Percentiles rank a stretch among this genome's conserved stretches.
These are phyloP conservation scores for Coemansia sp. DNA, from an alignment of 192 early-diverging fungal genomes.

Conservation along the genomic window DNA sequence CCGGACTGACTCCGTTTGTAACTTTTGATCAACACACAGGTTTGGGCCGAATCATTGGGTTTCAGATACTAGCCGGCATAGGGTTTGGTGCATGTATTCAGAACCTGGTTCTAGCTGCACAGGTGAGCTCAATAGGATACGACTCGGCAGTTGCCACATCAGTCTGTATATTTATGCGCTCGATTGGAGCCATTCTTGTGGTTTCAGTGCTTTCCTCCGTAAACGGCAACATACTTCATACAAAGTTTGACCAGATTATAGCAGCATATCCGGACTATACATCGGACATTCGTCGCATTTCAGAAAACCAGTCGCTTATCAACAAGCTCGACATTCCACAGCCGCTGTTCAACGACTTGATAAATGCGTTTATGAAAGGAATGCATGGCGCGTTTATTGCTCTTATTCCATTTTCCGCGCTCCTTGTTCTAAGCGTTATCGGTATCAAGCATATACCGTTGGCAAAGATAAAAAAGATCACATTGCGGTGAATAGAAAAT, in stretches of 20 bases:
- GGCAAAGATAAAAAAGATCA: constrained; percentile 20
- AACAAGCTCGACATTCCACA: constrained; percentile 34
- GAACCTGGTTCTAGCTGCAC: constrained; percentile 70
- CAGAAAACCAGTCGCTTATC: constrained; percentile 57
- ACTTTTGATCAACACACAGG: constrained; percentile 58
- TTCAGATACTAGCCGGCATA: constrained; percentile 67
- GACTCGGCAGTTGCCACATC: constrained; percentile 76
- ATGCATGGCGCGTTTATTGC: constrained; percentile 45
- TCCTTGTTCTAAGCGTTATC: constrained; percentile 16
- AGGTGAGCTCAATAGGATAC: constrained; percentile 62
- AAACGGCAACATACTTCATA: constrained; percentile 30
- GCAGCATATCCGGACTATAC: constrained; percentile 28
- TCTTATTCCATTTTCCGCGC: constrained; percentile 37
- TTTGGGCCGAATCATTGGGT: constrained; percentile 59
- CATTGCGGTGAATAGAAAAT: neutral
- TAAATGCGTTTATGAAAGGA: constrained; percentile 40
- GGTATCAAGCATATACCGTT: constrained; percentile 30
- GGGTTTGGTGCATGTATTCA: constrained; percentile 81
- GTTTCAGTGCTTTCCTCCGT: constrained; percentile 47
- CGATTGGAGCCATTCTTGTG: constrained; percentile 44
- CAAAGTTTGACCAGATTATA: constrained; percentile 43
- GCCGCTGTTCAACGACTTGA: constrained; percentile 26
- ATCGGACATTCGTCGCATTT: constrained; percentile 27
- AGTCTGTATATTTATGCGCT: constrained; percentile 61
- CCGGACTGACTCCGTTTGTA: constrained; percentile 66